Conservation (phyloP, 1,284 basidiomycete genomes). For the Thelephora terrestris region DNA sequence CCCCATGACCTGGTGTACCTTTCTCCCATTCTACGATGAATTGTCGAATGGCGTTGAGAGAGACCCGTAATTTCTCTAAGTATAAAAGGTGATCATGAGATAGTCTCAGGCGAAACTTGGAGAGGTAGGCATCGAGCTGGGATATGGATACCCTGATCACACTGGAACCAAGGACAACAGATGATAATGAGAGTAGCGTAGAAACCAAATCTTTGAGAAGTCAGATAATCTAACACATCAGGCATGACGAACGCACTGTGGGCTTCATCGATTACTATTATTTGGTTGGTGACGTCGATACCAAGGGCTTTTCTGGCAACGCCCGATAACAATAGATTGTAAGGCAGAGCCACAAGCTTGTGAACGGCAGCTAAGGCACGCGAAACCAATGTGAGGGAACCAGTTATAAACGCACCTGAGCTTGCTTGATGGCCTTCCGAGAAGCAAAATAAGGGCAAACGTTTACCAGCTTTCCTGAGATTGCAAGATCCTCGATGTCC, state of each 20-base stretch:
- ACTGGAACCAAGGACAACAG: constrained; percentile 52
- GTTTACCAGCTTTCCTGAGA: constrained; percentile 51
- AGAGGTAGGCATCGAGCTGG: constrained; percentile 77
- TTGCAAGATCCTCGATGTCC: constrained; percentile 91
- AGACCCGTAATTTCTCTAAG: constrained; percentile 68
- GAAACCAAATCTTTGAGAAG: constrained; percentile 64
- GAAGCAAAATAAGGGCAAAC: constrained; percentile 94
- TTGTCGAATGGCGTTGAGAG: constrained; percentile 59
- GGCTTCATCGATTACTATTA: constrained; percentile 93
- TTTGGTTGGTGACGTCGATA: constrained; percentile 73
- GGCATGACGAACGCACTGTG: constrained; percentile 59
- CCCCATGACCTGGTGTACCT: constrained; percentile 1
- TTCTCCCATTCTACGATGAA: constrained; percentile 44
- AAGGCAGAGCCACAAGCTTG: constrained; percentile 85
- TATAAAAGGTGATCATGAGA: constrained; percentile 69
- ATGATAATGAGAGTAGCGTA: constrained; percentile 81
- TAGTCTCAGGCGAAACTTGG: constrained; percentile 70
- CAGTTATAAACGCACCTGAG: constrained; percentile 55
- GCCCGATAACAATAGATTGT: constrained; percentile 85
- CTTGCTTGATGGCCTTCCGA: constrained; percentile 77
- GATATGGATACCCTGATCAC: constrained; percentile 55
- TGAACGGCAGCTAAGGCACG: constrained; percentile 4
- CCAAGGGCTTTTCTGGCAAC: constrained; percentile 80
- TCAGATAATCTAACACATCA: neutral
- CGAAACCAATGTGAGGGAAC: neutral